Conservation (phyloP, 2,329 filamentous ascomycete species). For the Pseudogymnoascus sp. region DNA sequence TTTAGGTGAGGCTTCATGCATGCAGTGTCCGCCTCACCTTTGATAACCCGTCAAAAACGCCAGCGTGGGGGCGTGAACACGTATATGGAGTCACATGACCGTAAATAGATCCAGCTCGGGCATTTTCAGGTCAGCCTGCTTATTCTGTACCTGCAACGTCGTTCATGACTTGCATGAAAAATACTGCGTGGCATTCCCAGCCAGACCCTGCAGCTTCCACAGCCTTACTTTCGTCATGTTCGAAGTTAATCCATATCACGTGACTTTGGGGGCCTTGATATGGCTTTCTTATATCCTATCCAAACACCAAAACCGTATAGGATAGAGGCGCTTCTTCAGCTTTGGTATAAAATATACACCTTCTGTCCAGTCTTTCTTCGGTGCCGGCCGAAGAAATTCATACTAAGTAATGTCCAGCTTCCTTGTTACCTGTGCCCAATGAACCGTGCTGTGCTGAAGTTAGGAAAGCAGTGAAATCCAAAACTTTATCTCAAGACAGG, state of each 20-base stretch:
- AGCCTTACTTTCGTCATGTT: background rate
- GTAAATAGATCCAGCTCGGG: background rate
- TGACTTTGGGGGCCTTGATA: background rate
- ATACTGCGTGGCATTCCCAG: background rate
- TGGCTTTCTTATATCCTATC: background rate
- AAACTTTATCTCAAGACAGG: background rate
- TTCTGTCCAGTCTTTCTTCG: background rate
- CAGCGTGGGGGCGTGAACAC: background rate
- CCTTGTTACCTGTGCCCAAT: background rate
- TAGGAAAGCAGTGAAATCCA: background rate
- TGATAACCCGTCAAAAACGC: background rate
- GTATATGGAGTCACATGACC: background rate
- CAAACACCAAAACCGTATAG: background rate
- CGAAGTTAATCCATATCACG: background rate
- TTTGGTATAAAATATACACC: background rate
- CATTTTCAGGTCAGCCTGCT: background rate
- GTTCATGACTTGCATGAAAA: slow-evolving; percentile 8
- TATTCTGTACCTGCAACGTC: slow-evolving; percentile 4
- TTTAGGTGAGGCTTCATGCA: slow-evolving; percentile 3
- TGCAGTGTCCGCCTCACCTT: background rate
- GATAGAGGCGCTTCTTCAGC: no score
- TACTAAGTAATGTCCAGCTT: background rate
- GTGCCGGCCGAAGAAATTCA: background rate
- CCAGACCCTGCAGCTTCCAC: background rate
- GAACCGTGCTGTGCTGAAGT: background rate